Conservation (phyloP, 306 rosid species). For the Lathyrus sativus region DNA sequence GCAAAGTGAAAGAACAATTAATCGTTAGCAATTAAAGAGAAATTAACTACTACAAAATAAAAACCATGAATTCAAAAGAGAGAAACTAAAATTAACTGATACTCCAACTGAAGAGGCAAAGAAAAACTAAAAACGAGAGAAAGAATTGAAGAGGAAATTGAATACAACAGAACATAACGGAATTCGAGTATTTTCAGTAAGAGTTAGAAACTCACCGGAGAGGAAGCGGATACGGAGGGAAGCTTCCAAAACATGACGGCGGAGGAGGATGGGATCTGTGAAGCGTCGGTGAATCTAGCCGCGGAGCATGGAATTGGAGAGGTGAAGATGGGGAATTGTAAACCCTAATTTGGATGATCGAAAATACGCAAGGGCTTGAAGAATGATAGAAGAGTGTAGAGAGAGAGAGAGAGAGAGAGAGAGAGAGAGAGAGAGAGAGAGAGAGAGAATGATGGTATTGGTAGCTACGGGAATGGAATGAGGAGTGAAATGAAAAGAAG, state of each 20-base stretch:
- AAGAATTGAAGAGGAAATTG: neutral
- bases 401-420: too few relatives aligned
- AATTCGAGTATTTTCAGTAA: conserved; percentile 1
- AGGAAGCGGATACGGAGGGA: conserved; percentile 79
- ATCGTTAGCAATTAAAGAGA: conserved; percentile 11
- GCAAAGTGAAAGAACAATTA: conserved; percentile 6
- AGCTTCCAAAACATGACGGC: conserved; percentile 95
- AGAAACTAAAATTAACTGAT: conserved; percentile 7
- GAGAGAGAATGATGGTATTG: too few relatives aligned
- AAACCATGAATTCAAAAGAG: neutral
- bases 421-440: too few relatives aligned
- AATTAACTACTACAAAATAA: conserved; percentile 4
- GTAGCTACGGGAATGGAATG: too few relatives aligned
- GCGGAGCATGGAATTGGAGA: conserved; percentile 12
- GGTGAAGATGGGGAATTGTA: conserved; percentile 37
- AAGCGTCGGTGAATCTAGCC: conserved; percentile 40
- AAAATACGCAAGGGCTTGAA: too few relatives aligned
- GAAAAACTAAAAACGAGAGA: neutral
- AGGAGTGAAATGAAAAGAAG: too few relatives aligned
- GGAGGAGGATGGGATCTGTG: conserved; percentile 56
- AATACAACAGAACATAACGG: neutral
- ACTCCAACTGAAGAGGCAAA: conserved; percentile 6
- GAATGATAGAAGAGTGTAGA: too few relatives aligned
- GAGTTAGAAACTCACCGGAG: conserved; percentile 68
- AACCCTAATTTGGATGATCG: conserved; percentile 74